Evolutionary conservation across 2,329 filamentous ascomycete species (phyloP), one percentile per base, ranked within the genome.

Genomic region (Aspergillus sp.): DNA sequence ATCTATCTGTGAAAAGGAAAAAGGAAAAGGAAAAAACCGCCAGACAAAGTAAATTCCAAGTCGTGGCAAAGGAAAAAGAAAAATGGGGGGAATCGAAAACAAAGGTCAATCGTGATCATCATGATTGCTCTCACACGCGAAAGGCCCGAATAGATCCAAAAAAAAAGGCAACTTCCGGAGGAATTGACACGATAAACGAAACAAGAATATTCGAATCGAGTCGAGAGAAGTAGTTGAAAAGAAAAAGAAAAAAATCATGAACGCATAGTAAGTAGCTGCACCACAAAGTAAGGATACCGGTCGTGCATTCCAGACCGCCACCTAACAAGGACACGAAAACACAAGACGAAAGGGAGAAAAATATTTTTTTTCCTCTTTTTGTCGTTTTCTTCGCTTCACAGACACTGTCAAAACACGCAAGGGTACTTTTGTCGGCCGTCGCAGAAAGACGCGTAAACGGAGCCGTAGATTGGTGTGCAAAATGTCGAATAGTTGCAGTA

Each of bases 21-120:
- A 32, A 32, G n/a, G n/a, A 19, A 19, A 19, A 19, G 34, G 26
- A 36, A 26, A 26, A 27, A 27, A 39, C 36, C 26, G 36, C 26
- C 36, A 39, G 36, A 26, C 19, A 19, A 28, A 39, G 27, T 8
- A 39, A 39, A 39, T 39, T 19, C 36, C 26, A 19, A 19, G 36
- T 39, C 8, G 26, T 33, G 51, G 52, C 48, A 62, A 57, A 55
- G 50, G 53, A 58, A 53, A 56, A 59, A 54, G 57, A 59, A 55
- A 57, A 50, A 60, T 58, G 53, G 54, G 58, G 52, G 56, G 55
- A 56, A 56, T 53, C 49, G 53, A 52, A 53, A 57, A 44, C 46
- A 44, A 50, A 48, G 45, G 55, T 55, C 52, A 56, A 57, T 65
- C 62, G 58, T 65, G 51, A 64, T 63, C 61, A 56, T 65, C 62